These are phyloP conservation scores for Pneumocystis canis DNA, from an alignment of 1,139 yeast species.

Conservation along the genomic window DNA sequence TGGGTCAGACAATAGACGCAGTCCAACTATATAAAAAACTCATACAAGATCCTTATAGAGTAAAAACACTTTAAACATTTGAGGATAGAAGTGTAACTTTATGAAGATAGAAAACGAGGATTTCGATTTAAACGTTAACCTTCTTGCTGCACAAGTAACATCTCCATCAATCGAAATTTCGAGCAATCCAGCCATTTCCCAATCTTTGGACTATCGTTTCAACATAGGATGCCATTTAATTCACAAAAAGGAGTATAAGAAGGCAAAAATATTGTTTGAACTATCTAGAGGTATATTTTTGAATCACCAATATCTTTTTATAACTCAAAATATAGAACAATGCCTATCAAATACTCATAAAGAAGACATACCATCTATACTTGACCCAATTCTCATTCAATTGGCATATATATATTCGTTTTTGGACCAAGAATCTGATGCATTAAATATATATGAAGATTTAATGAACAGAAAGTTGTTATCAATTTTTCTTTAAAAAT, in stretches of 20 bases:
- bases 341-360: conserved; percentile 17
- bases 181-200: conserved; percentile 29
- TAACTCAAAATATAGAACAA: neutral
- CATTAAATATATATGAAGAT: conserved; percentile 19
- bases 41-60: conserved; percentile 17
- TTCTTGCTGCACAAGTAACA: conserved; percentile 9
- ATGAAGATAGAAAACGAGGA: conserved; percentile 21
- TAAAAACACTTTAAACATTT: neutral
- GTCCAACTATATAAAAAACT: conserved; percentile 40
- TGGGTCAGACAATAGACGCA: conserved; percentile 45
- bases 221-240: conserved; percentile 51
- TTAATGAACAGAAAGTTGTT: neutral
- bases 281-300: conserved; percentile 27
- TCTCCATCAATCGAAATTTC: conserved; percentile 18
- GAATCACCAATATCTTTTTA: neutral
- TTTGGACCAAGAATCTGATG: conserved; percentile 32
- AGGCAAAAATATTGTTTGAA: conserved; percentile 36
- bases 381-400: conserved; percentile 54
- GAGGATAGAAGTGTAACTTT: neutral
- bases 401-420: conserved; percentile 49
- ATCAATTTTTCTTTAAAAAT: conserved; percentile 2
- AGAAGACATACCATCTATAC: conserved; percentile 30
- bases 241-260: conserved; percentile 31
- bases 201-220: conserved; percentile 32
- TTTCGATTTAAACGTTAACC: conserved; percentile 34